Base-by-base conservation (phyloP, 2,329 filamentous ascomycete species). In the Trichoderma afroharzianum region DNA sequence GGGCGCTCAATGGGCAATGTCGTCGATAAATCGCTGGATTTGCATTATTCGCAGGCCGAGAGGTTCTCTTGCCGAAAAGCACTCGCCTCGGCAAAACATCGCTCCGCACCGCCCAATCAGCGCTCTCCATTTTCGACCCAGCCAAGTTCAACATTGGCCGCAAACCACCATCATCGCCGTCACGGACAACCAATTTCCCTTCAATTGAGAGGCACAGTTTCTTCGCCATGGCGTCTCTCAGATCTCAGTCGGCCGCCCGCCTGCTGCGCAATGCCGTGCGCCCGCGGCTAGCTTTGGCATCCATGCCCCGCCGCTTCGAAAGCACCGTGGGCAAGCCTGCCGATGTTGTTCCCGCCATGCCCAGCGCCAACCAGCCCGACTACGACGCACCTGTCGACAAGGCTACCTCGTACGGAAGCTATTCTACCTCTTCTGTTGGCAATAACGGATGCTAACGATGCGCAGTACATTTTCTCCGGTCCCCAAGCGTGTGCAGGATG, bases 401-500 rank as follows among this genome's bases (percentile, higher is more conserved):
- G 83, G 93, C 93, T 74, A 97, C 94, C 75, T 98, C 95, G 95
- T 98, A 88, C 76, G 82, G 71, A 33, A 32, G 59, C 32, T 57
- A 21, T 24, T 6, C 18, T 28, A 12, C 11, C 21, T 18, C 4
- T 32, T 61, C 18, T 43, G 6, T 14, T 39, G 15, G 4, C 15
- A 5, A 36, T 18, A 4, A 6, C 28, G 24, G 33, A 58, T 63
- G 50, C 68, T 63, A 26, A 18, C 11, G 1, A 7, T 21, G 33
- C 18, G 61, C 79, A 98, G 95, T 73, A 91, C 90, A 79, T 99
- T 93, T 83, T 97, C 95, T 1, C 96, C 95, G 24, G 90, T 98
- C 26, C 95, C 96, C 72, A 95, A 93, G 85, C 88, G 91, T 75
- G 88, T 98, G 73, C 94, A 97, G 88, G 92, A 97, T 79, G 96